Base-by-base conservation (phyloP, 2,329 filamentous ascomycete species). In the Aspergillus glaucus region DNA sequence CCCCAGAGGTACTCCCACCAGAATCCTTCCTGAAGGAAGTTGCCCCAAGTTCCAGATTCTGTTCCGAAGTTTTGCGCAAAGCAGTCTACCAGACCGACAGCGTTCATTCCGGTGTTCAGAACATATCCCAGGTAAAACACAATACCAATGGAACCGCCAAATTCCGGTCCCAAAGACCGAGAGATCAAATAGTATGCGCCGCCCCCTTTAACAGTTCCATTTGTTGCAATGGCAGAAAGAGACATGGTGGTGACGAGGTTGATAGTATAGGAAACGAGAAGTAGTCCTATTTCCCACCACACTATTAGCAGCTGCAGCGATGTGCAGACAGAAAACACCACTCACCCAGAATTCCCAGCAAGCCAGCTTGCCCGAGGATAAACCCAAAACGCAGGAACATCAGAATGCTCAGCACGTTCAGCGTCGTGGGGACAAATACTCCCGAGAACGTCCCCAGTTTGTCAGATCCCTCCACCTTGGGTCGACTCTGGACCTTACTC, bases 331-430 rank as follows among this genome's bases (percentile, higher is more conserved):
- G n/a, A 43, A 22, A 39, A 45, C 21, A 28, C 6, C 41, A 60
- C 75, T 66, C 73, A 87, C 87, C 86, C 63, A 94, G 74, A 67
- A 90, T 93, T 44, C 88, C 89, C 40, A 92, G 55, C 41, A 94
- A 75, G 19, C 89, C 89, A 53, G 86, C 79, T 63, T 92, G 86
- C 7, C 88, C 89, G 19, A 94, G 75, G 49, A 95, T 87, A 59
- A 89, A 84, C 19, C 89, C 88, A 66, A 95, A 95, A 19, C 89
- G 82, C 59, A 95, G 75, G 70, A 95, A 95, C 88, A 95, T 94
- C 53, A 95, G 79, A 68, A 95, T 94, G 59, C 87, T 92, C 56
- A 94, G 73, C 39, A 95, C 89, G 67, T 93, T 95, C 56, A 94
- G 75, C 52, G 85, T 91, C n/a, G 89, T 89, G 1, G 89, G 89